Conservation (phyloP, 306 rosid species). For the Prunus kanzakura region DNA sequence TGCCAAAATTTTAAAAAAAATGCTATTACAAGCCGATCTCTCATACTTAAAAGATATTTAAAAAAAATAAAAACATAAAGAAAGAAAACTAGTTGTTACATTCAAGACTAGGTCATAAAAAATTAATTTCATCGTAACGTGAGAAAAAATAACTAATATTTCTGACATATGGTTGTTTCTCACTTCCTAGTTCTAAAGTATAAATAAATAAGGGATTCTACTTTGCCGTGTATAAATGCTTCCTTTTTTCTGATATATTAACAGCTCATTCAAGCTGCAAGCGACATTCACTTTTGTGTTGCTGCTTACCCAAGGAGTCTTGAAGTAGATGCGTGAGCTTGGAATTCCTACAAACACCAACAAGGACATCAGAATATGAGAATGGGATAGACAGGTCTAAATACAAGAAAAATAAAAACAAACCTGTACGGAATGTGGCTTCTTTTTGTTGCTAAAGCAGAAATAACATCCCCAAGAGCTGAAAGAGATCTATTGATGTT, state of each 20-base stretch:
- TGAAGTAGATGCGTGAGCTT: constrained; percentile 30
- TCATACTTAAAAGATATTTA: too few species aligned
- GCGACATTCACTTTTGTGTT: not conserved
- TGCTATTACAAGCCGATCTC: not conserved
- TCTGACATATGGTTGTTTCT: not conserved
- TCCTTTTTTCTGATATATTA: not conserved
- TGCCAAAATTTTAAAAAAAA: not conserved
- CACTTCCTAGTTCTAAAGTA: not conserved
- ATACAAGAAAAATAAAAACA: not conserved
- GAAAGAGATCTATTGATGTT: constrained; percentile 27
- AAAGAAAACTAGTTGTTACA: too few species aligned
- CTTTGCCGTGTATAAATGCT: not conserved
- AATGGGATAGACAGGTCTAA: not conserved
- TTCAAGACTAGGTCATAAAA: too few species aligned
- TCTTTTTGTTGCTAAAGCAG: constrained; percentile 20
- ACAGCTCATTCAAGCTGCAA: not conserved
- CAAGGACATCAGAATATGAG: not conserved
- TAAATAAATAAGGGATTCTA: too few species aligned
- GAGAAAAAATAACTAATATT: too few species aligned
- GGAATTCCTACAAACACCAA: constrained; percentile 14
- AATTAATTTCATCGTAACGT: too few species aligned
- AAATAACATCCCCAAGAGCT: constrained; percentile 30
- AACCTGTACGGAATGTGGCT: constrained; percentile 23
- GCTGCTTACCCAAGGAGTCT: constrained; percentile 24
- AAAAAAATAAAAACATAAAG: too few species aligned